Percentiles rank a stretch among this genome's conserved stretches.
These are phyloP conservation scores for Didymella sp. DNA, from an alignment of 2,329 filamentous ascomycete genomes.

Conservation along the genomic window DNA sequence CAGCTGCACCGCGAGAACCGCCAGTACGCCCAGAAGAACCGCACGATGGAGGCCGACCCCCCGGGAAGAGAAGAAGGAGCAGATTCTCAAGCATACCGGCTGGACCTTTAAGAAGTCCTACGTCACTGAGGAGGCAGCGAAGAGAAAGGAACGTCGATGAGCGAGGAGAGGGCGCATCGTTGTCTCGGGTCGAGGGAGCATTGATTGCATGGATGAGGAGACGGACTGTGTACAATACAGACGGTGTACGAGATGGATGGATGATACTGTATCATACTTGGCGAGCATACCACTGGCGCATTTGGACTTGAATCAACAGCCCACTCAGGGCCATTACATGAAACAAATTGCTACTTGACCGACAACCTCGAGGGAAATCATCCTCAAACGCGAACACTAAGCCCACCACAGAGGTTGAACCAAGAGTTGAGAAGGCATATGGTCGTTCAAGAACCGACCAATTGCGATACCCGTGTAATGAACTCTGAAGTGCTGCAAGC, in stretches of 20 bases:
- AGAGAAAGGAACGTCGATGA: neutral
- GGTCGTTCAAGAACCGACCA: neutral
- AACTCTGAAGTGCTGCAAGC: too few species aligned
- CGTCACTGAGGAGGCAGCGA: neutral
- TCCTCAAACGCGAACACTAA: neutral
- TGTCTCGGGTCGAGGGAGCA: neutral
- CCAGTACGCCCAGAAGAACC: slow-evolving; percentile 22
- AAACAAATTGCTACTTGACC: too few species aligned
- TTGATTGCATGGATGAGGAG: neutral
- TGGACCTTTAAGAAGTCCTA: slow-evolving; percentile 29
- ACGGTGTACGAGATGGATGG: slow-evolving; percentile 1
- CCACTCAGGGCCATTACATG: neutral
- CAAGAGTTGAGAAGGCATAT: neutral
- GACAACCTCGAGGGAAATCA: too few species aligned
- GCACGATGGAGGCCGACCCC: slow-evolving; percentile 32
- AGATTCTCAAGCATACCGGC: slow-evolving; percentile 38
- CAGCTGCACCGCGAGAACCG: slow-evolving; percentile 35
- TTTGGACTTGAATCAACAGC: neutral
- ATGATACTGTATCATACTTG: slow-evolving; percentile 30
- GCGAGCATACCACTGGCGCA: slow-evolving; percentile 31
- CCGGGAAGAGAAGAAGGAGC: slow-evolving; percentile 36
- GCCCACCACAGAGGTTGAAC: neutral
- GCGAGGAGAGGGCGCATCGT: neutral
- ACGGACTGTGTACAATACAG: slow-evolving; percentile 14
- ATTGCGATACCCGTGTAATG: neutral